Evolutionary conservation across 805 yeast genomes (phyloP).

Genomic region (Yueomyces sp.): DNA sequence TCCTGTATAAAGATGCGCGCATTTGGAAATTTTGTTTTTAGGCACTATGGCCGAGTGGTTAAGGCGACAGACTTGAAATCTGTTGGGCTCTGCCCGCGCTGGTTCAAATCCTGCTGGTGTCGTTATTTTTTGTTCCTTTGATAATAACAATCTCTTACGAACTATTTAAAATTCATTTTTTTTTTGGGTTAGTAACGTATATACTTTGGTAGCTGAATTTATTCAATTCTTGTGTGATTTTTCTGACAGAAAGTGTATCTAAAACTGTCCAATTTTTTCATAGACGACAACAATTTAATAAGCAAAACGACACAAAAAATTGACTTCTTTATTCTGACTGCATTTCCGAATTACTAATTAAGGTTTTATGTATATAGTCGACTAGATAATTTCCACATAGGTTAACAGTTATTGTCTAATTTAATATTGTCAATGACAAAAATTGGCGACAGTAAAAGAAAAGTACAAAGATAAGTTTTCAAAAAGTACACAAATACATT

Average conservation of each 20-base stretch:
- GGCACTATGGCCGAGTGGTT: constrained; percentile 33
- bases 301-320: no score
- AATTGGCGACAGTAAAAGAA: no score
- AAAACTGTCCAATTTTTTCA: neutral
- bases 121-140: constrained; percentile 15
- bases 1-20: neutral
- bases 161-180: neutral
- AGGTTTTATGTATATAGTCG: no score
- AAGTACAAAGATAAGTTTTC: no score
- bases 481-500: no score
- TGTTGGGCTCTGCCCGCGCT: constrained; percentile 33
- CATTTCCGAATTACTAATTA: no score
- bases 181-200: neutral
- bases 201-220: no score
- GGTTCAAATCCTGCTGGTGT: constrained; percentile 34
- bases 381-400: no score
- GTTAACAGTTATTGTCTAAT: no score
- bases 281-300: neutral
- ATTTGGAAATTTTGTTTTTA: neutral
- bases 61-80: constrained; percentile 32
- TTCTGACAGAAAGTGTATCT: neutral
- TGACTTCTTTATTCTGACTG: no score
- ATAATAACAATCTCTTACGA: neutral
- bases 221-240: neutral
- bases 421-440: no score